Evolutionary conservation across 805 yeast species (phyloP).

Genomic region (Yarrowia porcina): DNA sequence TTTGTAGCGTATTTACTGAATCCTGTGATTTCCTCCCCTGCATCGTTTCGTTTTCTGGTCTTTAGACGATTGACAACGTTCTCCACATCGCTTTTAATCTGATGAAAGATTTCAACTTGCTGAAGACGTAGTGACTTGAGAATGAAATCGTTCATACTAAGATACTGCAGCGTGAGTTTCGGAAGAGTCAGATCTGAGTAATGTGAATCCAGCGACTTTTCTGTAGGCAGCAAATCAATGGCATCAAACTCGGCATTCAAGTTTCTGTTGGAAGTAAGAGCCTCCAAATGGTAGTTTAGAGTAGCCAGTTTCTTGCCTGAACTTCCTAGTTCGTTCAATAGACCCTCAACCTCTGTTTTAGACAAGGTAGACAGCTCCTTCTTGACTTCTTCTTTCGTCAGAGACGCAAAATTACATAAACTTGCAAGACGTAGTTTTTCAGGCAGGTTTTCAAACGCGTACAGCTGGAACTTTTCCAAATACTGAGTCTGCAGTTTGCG

Average conservation of each 20-base stretch:
- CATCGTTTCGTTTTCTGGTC: slow-evolving; percentile 21
- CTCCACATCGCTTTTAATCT: slow-evolving; percentile 32
- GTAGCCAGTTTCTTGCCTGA: slow-evolving; percentile 6
- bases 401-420: slow-evolving; percentile 26
- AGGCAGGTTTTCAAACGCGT: not conserved
- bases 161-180: slow-evolving; percentile 34
- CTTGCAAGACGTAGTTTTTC: not conserved
- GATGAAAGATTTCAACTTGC: slow-evolving; percentile 31
- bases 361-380: slow-evolving; percentile 3
- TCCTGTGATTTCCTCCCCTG: slow-evolving; percentile 11
- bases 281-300: not conserved
- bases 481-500: not conserved
- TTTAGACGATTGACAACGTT: slow-evolving; percentile 30
- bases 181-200: slow-evolving; percentile 30
- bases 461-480: slow-evolving; percentile 9
- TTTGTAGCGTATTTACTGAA: slow-evolving; percentile 28
- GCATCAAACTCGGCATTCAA: slow-evolving; percentile 2
- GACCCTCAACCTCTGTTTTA: not conserved
- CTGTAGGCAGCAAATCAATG: slow-evolving; percentile 26
- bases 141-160: slow-evolving; percentile 36
- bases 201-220: slow-evolving; percentile 25
- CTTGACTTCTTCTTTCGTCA: slow-evolving; percentile 30
- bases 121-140: slow-evolving; percentile 31
- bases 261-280: slow-evolving; percentile 1
- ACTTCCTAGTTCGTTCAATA: slow-evolving; percentile 1